Percentiles rank a stretch among this genome's conserved stretches.
Evolutionary conservation across 2,329 filamentous ascomycete species (phyloP).

Genomic region (Aureobasidium sp.): DNA sequence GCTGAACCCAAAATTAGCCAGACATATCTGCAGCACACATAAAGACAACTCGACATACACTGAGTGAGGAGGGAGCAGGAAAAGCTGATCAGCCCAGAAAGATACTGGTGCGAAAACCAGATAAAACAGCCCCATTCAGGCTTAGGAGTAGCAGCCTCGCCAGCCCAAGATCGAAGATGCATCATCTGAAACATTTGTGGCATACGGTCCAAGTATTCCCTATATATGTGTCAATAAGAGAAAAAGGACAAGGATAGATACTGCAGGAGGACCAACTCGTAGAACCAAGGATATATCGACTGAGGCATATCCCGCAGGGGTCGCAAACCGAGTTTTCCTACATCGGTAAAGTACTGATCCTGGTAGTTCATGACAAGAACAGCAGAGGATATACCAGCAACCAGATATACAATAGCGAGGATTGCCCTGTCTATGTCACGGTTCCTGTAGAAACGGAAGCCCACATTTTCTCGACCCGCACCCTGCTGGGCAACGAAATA

Average conservation of each 20-base stretch:
- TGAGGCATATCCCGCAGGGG: not conserved
- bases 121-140: not conserved
- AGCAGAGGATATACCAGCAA: not conserved
- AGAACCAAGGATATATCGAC: not conserved
- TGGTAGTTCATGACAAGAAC: not conserved
- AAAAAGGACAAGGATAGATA: not conserved
- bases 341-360: not conserved
- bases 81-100: not conserved
- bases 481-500: too few relatives aligned
- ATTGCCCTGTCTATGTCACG: not conserved
- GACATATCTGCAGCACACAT: not conserved
- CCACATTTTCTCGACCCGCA: not conserved
- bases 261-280: not conserved
- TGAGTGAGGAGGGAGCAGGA: not conserved
- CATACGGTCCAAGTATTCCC: not conserved
- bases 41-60: not conserved
- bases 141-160: not conserved
- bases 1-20: not conserved
- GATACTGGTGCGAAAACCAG: constrained; percentile 4
- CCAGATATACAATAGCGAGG: not conserved
- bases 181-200: constrained; percentile 2
- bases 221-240: not conserved
- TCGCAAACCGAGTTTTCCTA: not conserved
- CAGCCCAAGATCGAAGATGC: constrained; percentile 1
- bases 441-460: not conserved